phyloP scores from a whole-genome alignment of 192 early-diverging fungal species.

The Mortierella antarctica region DNA sequence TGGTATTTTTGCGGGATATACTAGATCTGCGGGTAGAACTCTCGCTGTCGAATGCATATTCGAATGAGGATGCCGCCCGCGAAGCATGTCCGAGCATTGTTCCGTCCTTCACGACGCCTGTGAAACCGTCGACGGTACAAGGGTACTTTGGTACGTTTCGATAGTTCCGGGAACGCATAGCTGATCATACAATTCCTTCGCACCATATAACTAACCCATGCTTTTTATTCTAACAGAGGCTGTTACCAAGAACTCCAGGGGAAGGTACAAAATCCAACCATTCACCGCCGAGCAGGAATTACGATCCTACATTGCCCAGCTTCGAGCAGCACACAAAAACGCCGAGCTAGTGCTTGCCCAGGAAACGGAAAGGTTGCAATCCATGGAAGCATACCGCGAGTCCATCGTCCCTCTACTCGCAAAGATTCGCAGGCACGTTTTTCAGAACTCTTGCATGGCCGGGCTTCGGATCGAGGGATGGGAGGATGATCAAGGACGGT shows the following conservation, averaged over 20 bases:
- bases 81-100: conserved; percentile 38
- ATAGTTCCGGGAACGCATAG: neutral
- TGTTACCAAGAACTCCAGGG: neutral
- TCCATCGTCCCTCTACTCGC: conserved; percentile 33
- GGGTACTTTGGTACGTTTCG: conserved; percentile 25
- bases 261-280: neutral
- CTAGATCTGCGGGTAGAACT: conserved; percentile 45
- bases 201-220: neutral
- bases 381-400: conserved; percentile 34
- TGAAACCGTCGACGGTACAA: conserved; percentile 25
- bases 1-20: neutral
- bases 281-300: conserved; percentile 15
- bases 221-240: neutral
- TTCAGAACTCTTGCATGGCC: conserved; percentile 29
- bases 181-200: neutral
- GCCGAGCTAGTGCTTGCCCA: conserved; percentile 24
- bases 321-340: conserved; percentile 35
- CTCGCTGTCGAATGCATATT: conserved; percentile 36
- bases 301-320: conserved; percentile 22
- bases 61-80: conserved; percentile 28
- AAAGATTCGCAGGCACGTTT: conserved; percentile 37
- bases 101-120: conserved; percentile 10
- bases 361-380: conserved; percentile 26
- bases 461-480: conserved; percentile 38
- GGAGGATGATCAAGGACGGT: conserved; percentile 34